Evolutionary conservation across 2,329 filamentous ascomycete genomes (phyloP).

Genomic region (Fusarium brachygibbosum): DNA sequence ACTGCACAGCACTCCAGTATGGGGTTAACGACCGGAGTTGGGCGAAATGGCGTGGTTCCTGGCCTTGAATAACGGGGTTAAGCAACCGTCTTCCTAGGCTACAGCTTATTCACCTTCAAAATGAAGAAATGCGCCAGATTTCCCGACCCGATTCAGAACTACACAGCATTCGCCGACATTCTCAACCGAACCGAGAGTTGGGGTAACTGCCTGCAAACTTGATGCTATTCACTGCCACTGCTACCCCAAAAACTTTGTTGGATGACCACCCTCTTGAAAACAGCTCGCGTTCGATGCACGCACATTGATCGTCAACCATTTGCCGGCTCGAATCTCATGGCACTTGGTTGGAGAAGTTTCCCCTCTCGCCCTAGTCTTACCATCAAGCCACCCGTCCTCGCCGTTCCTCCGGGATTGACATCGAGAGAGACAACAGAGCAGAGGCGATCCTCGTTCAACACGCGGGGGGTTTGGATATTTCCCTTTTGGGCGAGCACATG

Average conservation of each 20-base stretch:
- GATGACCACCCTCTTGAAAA: conserved; percentile 8
- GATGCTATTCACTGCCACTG: conserved; percentile 25
- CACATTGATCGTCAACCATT: conserved; percentile 15
- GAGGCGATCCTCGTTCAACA: conserved; percentile 9
- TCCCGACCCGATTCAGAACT: conserved; percentile 17
- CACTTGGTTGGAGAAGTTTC: conserved; percentile 14
- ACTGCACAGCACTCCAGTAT: not conserved
- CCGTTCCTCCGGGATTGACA: conserved; percentile 44
- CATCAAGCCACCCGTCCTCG: conserved; percentile 18
- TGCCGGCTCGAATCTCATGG: conserved; percentile 20
- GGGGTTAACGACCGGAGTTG: conserved; percentile 31
- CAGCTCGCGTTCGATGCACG: conserved; percentile 20
- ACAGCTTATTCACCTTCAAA: not conserved
- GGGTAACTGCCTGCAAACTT: conserved; percentile 17
- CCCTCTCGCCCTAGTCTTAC: conserved; percentile 1
- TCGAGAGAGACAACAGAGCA: conserved; percentile 12
- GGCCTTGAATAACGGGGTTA: conserved; percentile 14
- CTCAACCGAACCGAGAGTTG: conserved; percentile 31
- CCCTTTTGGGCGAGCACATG: conserved; percentile 36
- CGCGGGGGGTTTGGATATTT: conserved; percentile 35
- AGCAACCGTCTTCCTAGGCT: conserved; percentile 12
- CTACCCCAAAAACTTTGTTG: conserved; percentile 13
- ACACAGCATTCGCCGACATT: conserved; percentile 1
- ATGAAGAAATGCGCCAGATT: conserved; percentile 6
- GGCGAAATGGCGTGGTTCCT: conserved; percentile 34